Percentiles rank a stretch among this genome's conserved stretches.
Evolutionary conservation across 2,329 filamentous ascomycete genomes (phyloP).

Genomic region (Calonectria multiphialidica): DNA sequence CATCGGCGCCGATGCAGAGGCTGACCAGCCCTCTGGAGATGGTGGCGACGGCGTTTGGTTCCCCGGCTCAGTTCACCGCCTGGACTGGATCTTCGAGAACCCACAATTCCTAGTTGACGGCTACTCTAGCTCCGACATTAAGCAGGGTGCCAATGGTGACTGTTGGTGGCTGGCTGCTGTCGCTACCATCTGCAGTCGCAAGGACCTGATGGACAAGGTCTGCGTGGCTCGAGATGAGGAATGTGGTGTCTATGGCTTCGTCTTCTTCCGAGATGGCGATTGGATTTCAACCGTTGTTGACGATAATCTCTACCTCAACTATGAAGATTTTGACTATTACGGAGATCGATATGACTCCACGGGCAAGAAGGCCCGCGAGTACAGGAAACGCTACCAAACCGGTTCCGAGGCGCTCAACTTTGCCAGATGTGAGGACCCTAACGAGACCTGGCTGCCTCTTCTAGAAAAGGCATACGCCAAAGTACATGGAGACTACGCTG

Average conservation of each 20-base stretch:
- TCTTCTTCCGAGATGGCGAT: conserved; percentile 78
- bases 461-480: conserved; percentile 83
- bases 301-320: conserved; percentile 64
- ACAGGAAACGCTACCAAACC: conserved; percentile 72
- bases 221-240: conserved; percentile 76
- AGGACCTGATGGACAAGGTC: conserved; percentile 73
- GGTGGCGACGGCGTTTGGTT: conserved; percentile 11
- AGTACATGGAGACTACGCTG: conserved; percentile 77
- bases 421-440: conserved; percentile 74
- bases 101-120: conserved; percentile 55
- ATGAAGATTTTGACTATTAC: conserved; percentile 55
- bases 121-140: conserved; percentile 56
- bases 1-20: conserved; percentile 9
- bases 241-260: conserved; percentile 80
- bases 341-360: conserved; percentile 51
- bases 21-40: not conserved
- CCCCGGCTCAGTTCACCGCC: conserved; percentile 55
- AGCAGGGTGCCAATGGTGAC: conserved; percentile 68
- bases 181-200: conserved; percentile 75
- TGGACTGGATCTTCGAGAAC: conserved; percentile 58
- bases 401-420: conserved; percentile 79
- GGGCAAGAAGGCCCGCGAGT: conserved; percentile 69
- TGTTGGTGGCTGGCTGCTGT: conserved; percentile 82
- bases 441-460: conserved; percentile 81
- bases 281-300: conserved; percentile 81